phyloP scores from a whole-genome alignment of 2,329 filamentous ascomycete genomes.

The Colletotrichum kahawae region DNA sequence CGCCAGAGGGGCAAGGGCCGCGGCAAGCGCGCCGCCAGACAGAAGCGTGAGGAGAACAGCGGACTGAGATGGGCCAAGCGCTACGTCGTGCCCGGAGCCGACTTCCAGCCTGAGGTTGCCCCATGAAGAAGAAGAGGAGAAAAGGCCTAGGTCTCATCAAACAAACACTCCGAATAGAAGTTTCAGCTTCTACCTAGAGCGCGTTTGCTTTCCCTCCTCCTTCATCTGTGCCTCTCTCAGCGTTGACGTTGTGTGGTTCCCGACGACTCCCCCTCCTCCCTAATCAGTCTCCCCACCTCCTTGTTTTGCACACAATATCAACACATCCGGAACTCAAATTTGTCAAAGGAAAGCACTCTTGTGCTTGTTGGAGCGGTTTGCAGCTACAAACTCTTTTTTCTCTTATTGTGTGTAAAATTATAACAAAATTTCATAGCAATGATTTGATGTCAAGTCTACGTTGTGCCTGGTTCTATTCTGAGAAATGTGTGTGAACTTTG shows the following conservation, averaged over 20 bases:
- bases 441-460: not conserved
- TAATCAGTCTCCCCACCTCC: not conserved
- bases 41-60: not conserved
- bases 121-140: not conserved
- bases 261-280: not conserved
- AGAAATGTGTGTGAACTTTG: not conserved
- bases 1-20: not conserved
- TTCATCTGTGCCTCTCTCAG: not conserved
- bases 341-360: not conserved
- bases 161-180: not conserved
- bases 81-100: constrained; percentile 8
- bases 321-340: not conserved
- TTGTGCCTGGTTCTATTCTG: not conserved
- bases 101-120: constrained; percentile 3
- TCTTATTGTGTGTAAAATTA: constrained; percentile 8
- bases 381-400: not conserved
- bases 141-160: not conserved
- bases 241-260: not conserved
- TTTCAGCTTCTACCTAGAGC: not conserved
- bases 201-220: not conserved
- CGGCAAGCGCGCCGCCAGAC: not conserved
- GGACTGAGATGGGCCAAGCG: constrained; percentile 14
- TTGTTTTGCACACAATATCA: not conserved
- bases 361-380: not conserved
- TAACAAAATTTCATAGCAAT: not conserved